phyloP scores from a whole-genome alignment of 257 asterid genomes.

The Thymus mandschuricus region DNA sequence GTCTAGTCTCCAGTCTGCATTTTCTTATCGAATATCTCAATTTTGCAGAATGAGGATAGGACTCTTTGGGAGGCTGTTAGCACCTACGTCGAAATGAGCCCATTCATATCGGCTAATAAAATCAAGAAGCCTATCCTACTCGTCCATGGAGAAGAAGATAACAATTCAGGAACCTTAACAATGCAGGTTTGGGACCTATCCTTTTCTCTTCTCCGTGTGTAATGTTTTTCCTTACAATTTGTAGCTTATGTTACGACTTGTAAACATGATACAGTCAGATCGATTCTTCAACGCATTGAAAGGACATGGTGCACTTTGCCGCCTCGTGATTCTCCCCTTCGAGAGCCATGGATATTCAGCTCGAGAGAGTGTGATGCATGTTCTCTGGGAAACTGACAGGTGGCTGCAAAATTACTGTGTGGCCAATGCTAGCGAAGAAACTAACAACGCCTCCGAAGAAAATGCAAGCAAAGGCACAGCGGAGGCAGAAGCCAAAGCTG shows the following conservation, averaged over 20 bases:
- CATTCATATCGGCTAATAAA: slow-evolving; percentile 90
- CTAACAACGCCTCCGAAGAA: slow-evolving; percentile 37
- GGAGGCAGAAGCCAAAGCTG: slow-evolving; percentile 53
- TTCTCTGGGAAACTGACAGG: slow-evolving; percentile 98
- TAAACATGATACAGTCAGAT: slow-evolving; percentile 65
- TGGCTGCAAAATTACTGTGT: slow-evolving; percentile 84
- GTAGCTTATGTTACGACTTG: slow-evolving; percentile 10
- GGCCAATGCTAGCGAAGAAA: slow-evolving; percentile 41
- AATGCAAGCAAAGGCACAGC: slow-evolving; percentile 29
- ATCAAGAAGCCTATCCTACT: slow-evolving; percentile 96
- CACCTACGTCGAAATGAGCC: slow-evolving; percentile 91
- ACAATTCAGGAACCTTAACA: slow-evolving; percentile 94
- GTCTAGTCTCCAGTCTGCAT: background rate
- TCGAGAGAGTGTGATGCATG: slow-evolving; percentile 96
- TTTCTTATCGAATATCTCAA: slow-evolving; percentile 19
- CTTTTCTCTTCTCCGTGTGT: slow-evolving; percentile 18
- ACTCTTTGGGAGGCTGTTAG: slow-evolving; percentile 96
- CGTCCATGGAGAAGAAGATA: slow-evolving; percentile 98
- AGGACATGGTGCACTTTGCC: slow-evolving; percentile 96
- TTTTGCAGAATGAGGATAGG: slow-evolving; percentile 84
- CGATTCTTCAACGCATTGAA: slow-evolving; percentile 93
- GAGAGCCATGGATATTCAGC: slow-evolving; percentile 98
- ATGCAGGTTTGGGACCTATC: slow-evolving; percentile 72
- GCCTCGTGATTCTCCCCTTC: slow-evolving; percentile 85
- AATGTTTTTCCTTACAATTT: background rate